Evolutionary conservation across 169 alveolate genomes (phyloP), one percentile per base, ranked within the genome.

Genomic region (Plasmodium falciparum): DNA sequence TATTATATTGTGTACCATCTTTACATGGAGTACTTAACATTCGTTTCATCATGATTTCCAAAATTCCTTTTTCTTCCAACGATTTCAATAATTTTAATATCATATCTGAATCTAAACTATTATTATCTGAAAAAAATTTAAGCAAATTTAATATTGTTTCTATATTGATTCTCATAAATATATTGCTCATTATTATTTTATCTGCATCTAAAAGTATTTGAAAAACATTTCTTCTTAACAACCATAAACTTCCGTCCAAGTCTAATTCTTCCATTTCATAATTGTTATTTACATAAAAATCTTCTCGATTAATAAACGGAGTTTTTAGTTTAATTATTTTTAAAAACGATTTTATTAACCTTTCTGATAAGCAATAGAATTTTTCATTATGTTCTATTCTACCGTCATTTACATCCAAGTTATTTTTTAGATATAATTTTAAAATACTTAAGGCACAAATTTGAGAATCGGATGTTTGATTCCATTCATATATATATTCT

Each of bases 21-120:
- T 73, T 29, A 72, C 43, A 62, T 2, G 92, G 88, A 13, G 67
- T 61, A 86, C 92, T 66, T 56, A 86, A 45, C 92, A 86, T 71
- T 33, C 92, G 69, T 71, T 86, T 86, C 88, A 86, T 70, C 88
- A 86, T 86, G 26, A 86, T 86, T 59, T 72, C 92, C 56, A 86
- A 86, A 86, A 86, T 86, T 9, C 92, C 92, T 73, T 86, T 86
- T 17, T 70, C 47, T 72, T 86, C 92, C 45, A 86, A 22, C 22
- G 88, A 86, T 24, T 72, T 86, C 13, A 86, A 72, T 7, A 86
- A 12, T 17, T 58, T 86, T 54, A 86, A 33, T 61, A 86, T 86
- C 67, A 86, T 73, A 17, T 70, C 63, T 39, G 92, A 86, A 49
- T 86, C 92, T 20, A 86, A 65, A 20, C 63, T 70, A 73, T 70